Percentiles rank a stretch among this genome's conserved stretches.
Evolutionary conservation across 441 rosid genomes (phyloP).

Genomic region (Cnidoscolus chayamansa): DNA sequence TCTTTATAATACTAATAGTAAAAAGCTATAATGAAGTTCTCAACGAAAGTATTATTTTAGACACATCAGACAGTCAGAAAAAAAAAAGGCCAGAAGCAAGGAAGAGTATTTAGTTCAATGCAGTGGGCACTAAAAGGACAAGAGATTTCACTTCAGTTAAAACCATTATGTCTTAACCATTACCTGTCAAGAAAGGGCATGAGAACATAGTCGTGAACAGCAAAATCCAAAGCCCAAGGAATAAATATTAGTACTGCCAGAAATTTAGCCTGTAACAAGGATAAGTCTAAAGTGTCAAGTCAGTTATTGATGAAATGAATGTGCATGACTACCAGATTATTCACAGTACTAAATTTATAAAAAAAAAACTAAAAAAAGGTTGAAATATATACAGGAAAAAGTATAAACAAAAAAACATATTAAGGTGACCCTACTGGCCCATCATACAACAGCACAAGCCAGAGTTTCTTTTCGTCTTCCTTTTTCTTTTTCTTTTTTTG

Average conservation of each 20-base stretch:
- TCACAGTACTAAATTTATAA: not conserved
- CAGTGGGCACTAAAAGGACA: not conserved
- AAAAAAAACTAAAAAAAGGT: not conserved
- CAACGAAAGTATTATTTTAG: conserved; percentile 5
- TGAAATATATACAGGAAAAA: not conserved
- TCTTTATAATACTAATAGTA: not conserved
- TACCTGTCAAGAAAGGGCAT: conserved; percentile 97
- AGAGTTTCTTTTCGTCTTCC: not conserved
- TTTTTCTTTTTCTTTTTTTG: no score
- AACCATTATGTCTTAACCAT: conserved; percentile 12
- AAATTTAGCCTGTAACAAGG: conserved; percentile 72
- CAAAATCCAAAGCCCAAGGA: conserved; percentile 84
- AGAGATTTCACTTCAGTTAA: conserved; percentile 4
- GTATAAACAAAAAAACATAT: not conserved
- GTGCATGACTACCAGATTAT: conserved; percentile 1
- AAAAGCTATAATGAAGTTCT: not conserved
- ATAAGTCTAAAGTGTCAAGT: conserved; percentile 15
- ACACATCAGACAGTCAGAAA: not conserved
- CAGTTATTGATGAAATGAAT: not conserved
- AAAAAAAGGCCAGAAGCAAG: not conserved
- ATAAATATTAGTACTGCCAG: conserved; percentile 67
- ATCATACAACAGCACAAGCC: not conserved
- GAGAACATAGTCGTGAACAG: conserved; percentile 86
- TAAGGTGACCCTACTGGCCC: not conserved
- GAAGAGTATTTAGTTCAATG: not conserved